Base-by-base conservation (phyloP, 2,329 filamentous ascomycete genomes). In the Penicillium sp. region DNA sequence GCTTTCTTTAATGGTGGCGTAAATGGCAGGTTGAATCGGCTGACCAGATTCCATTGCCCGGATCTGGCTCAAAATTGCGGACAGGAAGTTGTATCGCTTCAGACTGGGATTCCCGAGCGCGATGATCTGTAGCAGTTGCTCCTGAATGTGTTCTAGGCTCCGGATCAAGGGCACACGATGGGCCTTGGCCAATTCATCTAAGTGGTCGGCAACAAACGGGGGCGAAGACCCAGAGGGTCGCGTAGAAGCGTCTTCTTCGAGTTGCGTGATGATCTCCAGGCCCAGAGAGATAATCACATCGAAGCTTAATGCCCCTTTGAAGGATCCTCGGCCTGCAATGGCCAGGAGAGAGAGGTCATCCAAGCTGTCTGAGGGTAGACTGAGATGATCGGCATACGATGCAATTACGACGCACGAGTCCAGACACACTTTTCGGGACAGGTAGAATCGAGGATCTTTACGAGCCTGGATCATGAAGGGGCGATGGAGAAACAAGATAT, bases 221-320 rank as follows among this genome's bases (percentile, higher is more conserved):
- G 49, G 35, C 11, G 48, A 52, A 25, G 38, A 22, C 28, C 40
- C 55, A 45, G 28, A 58, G n/a, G 51, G 28, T 22, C 45, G 48
- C 26, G 52, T 30, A 13, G 57, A 58, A 43, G 25, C 48, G 30
- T 57, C 58, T 52, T 72, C 69, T 53, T 68, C 69, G n/a, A 70
- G 52, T 42, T 72, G 69, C n/a, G 62, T 65, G 35, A 65, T 55
- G 26, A 70, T 53, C 53, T 72, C 69, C 11, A 70, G 53, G 16
- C 68, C 64, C 16, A 70, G 45, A 33, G 63, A 57, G 11, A 62
- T 57, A 30, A 70, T 65, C 25, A 69, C 57, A 37, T 71, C 69
- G 30, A 71, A 61, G 25, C 63, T 63, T 11, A 71, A 57, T n/a
- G 67, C 42, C 1, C 65, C 68, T 22, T 63, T 65, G 58, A 70